Evolutionary conservation across 2,329 filamentous ascomycete genomes (phyloP), one percentile per base, ranked within the genome.

Genomic region (Trichoderma guizhouense): DNA sequence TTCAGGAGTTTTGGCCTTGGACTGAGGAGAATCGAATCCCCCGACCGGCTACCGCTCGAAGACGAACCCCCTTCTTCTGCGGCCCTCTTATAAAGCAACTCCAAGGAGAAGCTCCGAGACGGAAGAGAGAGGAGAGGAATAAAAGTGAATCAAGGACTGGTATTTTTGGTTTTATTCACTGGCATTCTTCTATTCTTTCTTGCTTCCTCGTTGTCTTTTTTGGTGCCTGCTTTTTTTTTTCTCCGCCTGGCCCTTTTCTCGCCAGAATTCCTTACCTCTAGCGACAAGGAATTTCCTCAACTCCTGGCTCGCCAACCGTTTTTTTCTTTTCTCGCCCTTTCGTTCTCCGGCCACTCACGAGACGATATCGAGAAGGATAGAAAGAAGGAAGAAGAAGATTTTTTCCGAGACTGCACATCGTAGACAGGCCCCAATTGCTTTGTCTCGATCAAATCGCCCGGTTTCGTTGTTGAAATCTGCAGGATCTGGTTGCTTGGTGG

Each of bases 191-290:
- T 61, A 43, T 61, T 69, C 39, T 61, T 69, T 69, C 55, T 53
- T 68, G 21, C 26, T 60, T 60, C 55, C 18, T 63, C 57, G 66
- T 47, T 47, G 53, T 60, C 34, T 36, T 57, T 74, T 71, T 39
- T 39, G 36, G 74, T 71, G 66, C 69, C 36, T n/a, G 26, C 26
- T 73, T 71, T 55, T 73, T 34, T 70, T 55, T 73, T 36, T 36
- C 34, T 36, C 34, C 72, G 60, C 51, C 32, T 64, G 60, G 51
- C 51, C 24, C 67, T 47, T 39, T 68, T 74, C 75, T 73, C 73
- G 70, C 71, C 63, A 75, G 74, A 82, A 84, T 85, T 84, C 83
- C 83, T 83, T 80, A 80, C 79, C 78, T 79, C 24, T 79, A 78
- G 79, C 79, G 74, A 79, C 79, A 78, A 83, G 81, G 83, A 84